Percentiles rank a stretch among this genome's conserved stretches.
These are phyloP conservation scores for Cryptococcus sp. DNA, from an alignment of 1,284 basidiomycete species.

Conservation along the genomic window DNA sequence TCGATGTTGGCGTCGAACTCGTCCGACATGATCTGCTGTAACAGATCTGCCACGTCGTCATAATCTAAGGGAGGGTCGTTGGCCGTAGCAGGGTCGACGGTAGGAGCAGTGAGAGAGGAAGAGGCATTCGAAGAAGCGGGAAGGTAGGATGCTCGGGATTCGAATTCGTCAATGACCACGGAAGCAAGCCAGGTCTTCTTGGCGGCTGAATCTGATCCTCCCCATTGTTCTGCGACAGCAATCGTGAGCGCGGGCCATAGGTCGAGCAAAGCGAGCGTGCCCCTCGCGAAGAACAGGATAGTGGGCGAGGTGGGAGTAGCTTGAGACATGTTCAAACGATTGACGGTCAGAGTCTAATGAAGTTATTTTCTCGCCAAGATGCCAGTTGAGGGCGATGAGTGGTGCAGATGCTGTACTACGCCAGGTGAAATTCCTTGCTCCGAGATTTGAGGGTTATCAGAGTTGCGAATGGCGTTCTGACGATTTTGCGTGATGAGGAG, in stretches of 20 bases:
- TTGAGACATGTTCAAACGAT: not conserved
- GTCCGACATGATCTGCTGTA: conserved; percentile 72
- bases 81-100: conserved; percentile 28
- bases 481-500: too few species aligned
- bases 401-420: too few species aligned
- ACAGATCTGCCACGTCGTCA: conserved; percentile 72
- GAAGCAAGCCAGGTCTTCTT: conserved; percentile 81
- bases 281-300: conserved; percentile 70
- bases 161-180: conserved; percentile 80
- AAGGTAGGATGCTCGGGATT: conserved; percentile 52
- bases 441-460: too few species aligned
- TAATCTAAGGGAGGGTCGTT: conserved; percentile 63
- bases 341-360: not conserved
- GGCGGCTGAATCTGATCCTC: conserved; percentile 67
- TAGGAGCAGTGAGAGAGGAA: conserved; percentile 8
- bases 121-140: conserved; percentile 11
- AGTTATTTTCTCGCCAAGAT: not conserved
- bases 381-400: too few species aligned
- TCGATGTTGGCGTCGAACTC: conserved; percentile 81
- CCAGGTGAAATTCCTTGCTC: too few species aligned
- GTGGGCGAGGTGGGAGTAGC: conserved; percentile 17
- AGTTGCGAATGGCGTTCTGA: too few species aligned
- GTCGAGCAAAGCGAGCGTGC: conserved; percentile 72
- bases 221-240: conserved; percentile 80
- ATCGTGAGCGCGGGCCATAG: conserved; percentile 81